Base-by-base conservation (phyloP, 306 rosid genomes). In the Dryas drummondii region DNA sequence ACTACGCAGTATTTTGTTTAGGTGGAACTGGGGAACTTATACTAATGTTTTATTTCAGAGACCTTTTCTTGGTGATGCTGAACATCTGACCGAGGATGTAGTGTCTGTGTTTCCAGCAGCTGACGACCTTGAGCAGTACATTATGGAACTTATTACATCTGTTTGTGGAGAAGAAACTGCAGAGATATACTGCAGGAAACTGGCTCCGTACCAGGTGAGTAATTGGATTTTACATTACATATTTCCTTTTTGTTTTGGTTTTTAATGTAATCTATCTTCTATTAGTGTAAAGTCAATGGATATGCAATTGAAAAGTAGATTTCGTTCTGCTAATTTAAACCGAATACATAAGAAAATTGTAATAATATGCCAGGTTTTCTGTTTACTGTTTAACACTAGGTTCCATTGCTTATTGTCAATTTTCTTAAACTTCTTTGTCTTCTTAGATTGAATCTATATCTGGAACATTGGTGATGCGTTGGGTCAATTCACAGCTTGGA, bases 401-500 rank as follows among this genome's bases (percentile, higher is more conserved):
- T 37, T 63, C 14, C 53, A 64, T 51, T 78, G 63, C 47, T 72
- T 73, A 27, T 78, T 60, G 9, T 27, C 11, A 4, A 4, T 70
- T 70, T 57, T 78, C 69, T 22, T 48, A 12, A 66, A 68, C 67
- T 62, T 66, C 66, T 68, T 42, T 58, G 22, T 12, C 80, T 65
- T 66, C 74, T 66, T 75, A 94, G 99, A 92, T 94, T 86, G 99
- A 90, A 83, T 81, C 92, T 22, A 86, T 90, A 84, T 94, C 99
- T 78, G 99, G 99, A 86, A 94, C 97, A 0, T 76, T 94, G 84
- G 99, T 94, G 81, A 78, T 94, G 86, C 99, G 99, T 14, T 94
- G 99, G 99, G 84, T 94, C 86, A 94, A 92, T 82, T 80, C 97
- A 9, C 99, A 94, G 76, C 99, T 94, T 75, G 97, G 85, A 81